Evolutionary conservation across 305 asterid genomes (phyloP).

Genomic region (Rubia peregrina): DNA sequence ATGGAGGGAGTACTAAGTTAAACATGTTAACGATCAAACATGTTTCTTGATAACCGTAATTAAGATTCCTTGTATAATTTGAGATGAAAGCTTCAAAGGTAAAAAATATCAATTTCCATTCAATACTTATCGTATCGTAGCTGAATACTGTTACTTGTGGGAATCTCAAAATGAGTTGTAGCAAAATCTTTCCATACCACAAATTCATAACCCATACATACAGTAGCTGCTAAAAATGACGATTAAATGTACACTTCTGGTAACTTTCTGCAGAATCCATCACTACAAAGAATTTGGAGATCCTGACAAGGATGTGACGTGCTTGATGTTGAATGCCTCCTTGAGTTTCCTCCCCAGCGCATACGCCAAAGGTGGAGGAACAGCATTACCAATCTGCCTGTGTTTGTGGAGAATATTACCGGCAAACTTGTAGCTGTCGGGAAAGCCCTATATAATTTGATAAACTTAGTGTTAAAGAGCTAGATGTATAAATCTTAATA

Average conservation of each 20-base stretch:
- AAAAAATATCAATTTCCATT: neutral
- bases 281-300: too few species aligned
- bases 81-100: too few species aligned
- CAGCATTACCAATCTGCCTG: conserved; percentile 49
- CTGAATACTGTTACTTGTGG: neutral
- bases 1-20: too few species aligned
- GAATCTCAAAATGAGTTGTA: neutral
- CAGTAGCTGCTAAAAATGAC: neutral
- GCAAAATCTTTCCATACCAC: neutral
- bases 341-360: conserved; percentile 43
- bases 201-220: neutral
- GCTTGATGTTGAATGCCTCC: conserved; percentile 33
- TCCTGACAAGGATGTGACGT: neutral
- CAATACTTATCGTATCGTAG: neutral
- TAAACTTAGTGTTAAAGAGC: neutral
- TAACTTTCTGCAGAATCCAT: neutral
- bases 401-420: conserved; percentile 39
- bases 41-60: too few species aligned
- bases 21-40: too few species aligned
- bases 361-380: conserved; percentile 49
- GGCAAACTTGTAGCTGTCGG: conserved; percentile 37
- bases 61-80: too few species aligned
- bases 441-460: conserved; percentile 34
- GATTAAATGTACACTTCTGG: neutral
- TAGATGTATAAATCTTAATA: neutral